Evolutionary conservation across 345 rosid genomes (phyloP), one percentile per base, ranked within the genome.

Genomic region (Melastoma malabathricum): DNA sequence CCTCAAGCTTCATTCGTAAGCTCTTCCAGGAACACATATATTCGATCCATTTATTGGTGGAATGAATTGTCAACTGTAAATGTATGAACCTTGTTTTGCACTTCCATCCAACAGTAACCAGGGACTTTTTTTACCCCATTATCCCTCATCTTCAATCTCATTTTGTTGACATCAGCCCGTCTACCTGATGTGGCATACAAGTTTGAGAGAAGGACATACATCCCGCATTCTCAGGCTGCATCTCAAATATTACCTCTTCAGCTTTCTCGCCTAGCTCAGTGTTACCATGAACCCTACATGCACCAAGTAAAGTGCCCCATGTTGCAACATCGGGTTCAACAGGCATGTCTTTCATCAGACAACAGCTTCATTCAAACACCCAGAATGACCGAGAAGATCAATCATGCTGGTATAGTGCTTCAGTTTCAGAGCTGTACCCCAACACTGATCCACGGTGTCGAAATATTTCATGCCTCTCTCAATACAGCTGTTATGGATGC

Each of bases 301-400:
- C 73, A 45, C 57, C 69, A 38, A 69, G 73, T 25, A 60, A 52
- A 53, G 73, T 64, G 49, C 69, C 67, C 73, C 73, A 69, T 60
- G 63, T 67, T 48, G 64, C 64, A 12, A 63, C 69, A 52, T 64
- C 61, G 18, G 73, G 66, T 46, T 69, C 50, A 31, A 60, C 38
- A n/a, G 73, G 69, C 69, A 69, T 69, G 34, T 44, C 51, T 10
- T 54, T 57, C 25, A 69, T 69, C 60, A 69, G 55, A 18, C 54
- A 45, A 59, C 51, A 2, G 66, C 69, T 54, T 57, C 69, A 49
- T 54, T 39, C 44, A 69, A 66, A 50, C 27, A 51, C 43, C 69
- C 74, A 18, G 69, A 59, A 25, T 69, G 64, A 31, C 66, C 69
- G 54, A 69, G 73, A 38, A 64, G 55, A 55, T 69, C 74, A 27